These are phyloP conservation scores for Colletotrichum chrysophilum DNA, from an alignment of 2,329 filamentous ascomycete genomes.

Conservation along the genomic window DNA sequence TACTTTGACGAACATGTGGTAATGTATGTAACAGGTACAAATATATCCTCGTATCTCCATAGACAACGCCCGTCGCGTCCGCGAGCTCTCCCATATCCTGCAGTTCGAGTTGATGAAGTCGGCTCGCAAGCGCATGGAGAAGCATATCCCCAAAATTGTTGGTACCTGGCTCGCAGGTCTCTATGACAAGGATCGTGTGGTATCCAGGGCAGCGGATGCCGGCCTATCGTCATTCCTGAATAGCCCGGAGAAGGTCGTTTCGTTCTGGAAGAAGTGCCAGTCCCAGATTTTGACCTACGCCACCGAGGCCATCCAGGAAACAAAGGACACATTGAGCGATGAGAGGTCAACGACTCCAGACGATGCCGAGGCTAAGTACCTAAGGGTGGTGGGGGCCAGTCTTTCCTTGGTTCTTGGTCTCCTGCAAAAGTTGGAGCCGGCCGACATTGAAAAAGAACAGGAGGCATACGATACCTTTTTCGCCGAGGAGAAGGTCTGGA, in stretches of 20 bases:
- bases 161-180: constrained; percentile 91
- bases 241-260: constrained; percentile 77
- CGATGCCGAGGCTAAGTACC: constrained; percentile 86
- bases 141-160: constrained; percentile 76
- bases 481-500: constrained; percentile 69
- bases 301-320: constrained; percentile 80
- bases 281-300: constrained; percentile 82
- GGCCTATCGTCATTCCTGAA: constrained; percentile 78
- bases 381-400: constrained; percentile 69
- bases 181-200: constrained; percentile 83
- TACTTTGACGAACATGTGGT: constrained; percentile 36
- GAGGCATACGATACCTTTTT: constrained; percentile 71
- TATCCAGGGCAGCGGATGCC: constrained; percentile 77
- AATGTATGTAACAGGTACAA: constrained; percentile 66
- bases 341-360: constrained; percentile 83
- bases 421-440: constrained; percentile 49
- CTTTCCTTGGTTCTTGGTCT: constrained; percentile 61
- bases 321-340: constrained; percentile 82
- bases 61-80: constrained; percentile 85
- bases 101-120: constrained; percentile 68
- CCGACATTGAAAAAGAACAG: constrained; percentile 65
- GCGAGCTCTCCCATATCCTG: constrained; percentile 81
- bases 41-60: constrained; percentile 90
- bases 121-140: constrained; percentile 82
- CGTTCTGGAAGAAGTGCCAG: constrained; percentile 85